A percentile compares a stretch with the other conserved stretches of the same genome.
Conservation (phyloP, 805 yeast genomes). For the Wickerhamomyces bovis region DNA sequence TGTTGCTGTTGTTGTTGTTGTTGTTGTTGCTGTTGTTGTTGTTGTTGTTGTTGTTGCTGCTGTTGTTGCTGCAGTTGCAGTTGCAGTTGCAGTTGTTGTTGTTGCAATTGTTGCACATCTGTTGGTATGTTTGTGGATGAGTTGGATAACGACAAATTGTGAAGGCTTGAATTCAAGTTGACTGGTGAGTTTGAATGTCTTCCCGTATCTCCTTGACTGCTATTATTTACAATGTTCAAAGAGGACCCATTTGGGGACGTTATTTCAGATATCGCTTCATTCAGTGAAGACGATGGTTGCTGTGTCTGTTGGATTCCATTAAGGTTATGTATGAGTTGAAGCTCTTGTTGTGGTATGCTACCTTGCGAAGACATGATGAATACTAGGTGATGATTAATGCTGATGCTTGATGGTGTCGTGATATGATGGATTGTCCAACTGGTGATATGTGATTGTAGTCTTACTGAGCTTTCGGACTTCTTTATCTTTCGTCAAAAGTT, state of each 20-base stretch:
- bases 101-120: background rate
- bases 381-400: background rate
- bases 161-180: constrained; percentile 14
- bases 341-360: constrained; percentile 4
- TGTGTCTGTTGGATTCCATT: constrained; percentile 1
- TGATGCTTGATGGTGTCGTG: constrained; percentile 2
- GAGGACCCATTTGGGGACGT: constrained; percentile 20
- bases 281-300: constrained; percentile 9
- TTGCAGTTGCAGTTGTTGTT: too few species aligned
- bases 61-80: constrained; percentile 6
- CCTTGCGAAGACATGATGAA: constrained; percentile 7
- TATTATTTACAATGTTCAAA: constrained; percentile 6
- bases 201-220: constrained; percentile 10
- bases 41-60: constrained; percentile 3
- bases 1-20: constrained; percentile 4
- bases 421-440: constrained; percentile 1
- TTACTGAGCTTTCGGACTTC: background rate
- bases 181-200: constrained; percentile 21
- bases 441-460: background rate
- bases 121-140: constrained; percentile 1
- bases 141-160: constrained; percentile 12
- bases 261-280: constrained; percentile 13
- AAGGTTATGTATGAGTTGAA: background rate
- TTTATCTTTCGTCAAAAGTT: background rate
- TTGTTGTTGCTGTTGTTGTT: constrained; percentile 4